phyloP scores from a whole-genome alignment of 495 filamentous ascomycete genomes.

The Talaromyces adpressus region DNA sequence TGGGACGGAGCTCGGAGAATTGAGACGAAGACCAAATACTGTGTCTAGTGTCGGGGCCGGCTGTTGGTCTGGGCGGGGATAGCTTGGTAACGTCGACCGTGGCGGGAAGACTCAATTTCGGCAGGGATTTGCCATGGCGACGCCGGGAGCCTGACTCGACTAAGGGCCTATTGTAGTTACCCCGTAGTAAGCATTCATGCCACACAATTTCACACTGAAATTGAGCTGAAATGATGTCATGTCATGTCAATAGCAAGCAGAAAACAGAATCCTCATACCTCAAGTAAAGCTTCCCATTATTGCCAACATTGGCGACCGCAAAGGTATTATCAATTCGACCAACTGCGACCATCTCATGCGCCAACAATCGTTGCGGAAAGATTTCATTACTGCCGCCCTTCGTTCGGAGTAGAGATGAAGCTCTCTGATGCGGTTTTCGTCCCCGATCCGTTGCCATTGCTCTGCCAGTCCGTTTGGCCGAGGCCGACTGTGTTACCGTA shows the following conservation, averaged over 20 bases:
- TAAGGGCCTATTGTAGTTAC: slow-evolving; percentile 40
- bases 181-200: background rate
- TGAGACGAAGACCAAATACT: slow-evolving; percentile 39
- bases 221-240: background rate
- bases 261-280: slow-evolving; percentile 53
- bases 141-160: slow-evolving; percentile 50
- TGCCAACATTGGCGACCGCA: slow-evolving; percentile 88
- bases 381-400: slow-evolving; percentile 44
- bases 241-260: background rate
- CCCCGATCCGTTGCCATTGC: slow-evolving; percentile 24
- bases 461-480: slow-evolving; percentile 19
- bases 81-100: slow-evolving; percentile 46
- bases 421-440: slow-evolving; percentile 18
- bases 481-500: slow-evolving; percentile 33
- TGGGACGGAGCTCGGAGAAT: slow-evolving; percentile 38
- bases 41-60: slow-evolving; percentile 3
- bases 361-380: slow-evolving; percentile 34
- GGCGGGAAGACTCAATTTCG: slow-evolving; percentile 48
- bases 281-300: slow-evolving; percentile 88
- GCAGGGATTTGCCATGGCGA: slow-evolving; percentile 47
- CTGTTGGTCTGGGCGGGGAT: slow-evolving; percentile 19
- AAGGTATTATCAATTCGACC: slow-evolving; percentile 66
- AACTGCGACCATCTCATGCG: slow-evolving; percentile 25
- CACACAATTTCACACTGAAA: background rate
- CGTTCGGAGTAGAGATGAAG: slow-evolving; percentile 29